These are phyloP conservation scores for Forsythia suspensa DNA, from an alignment of 257 asterid species.

Conservation along the genomic window DNA sequence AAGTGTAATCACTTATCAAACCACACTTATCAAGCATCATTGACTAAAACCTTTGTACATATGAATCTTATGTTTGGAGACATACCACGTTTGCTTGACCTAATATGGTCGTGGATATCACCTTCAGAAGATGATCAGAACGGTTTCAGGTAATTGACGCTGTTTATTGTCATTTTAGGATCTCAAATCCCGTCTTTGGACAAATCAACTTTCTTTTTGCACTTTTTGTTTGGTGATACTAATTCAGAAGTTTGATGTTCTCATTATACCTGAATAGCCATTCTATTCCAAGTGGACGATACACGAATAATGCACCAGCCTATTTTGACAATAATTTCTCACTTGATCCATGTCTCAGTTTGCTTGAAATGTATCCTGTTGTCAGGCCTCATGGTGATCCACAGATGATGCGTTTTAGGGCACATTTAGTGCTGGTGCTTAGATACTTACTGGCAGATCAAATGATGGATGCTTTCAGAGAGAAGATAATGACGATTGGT, in stretches of 20 bases:
- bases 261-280: not conserved
- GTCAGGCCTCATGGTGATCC: slow-evolving; percentile 99
- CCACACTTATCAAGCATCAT: not conserved
- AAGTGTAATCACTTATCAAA: too few relatives aligned
- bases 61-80: slow-evolving; percentile 95
- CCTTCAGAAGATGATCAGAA: slow-evolving; percentile 70
- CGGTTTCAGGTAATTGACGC: slow-evolving; percentile 61
- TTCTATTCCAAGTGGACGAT: slow-evolving; percentile 16
- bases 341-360: slow-evolving; percentile 9
- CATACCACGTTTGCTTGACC: slow-evolving; percentile 82
- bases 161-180: slow-evolving; percentile 11
- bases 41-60: slow-evolving; percentile 57
- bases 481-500: slow-evolving; percentile 87
- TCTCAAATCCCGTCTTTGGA: not conserved
- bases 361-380: slow-evolving; percentile 26
- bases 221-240: not conserved
- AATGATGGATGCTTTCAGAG: slow-evolving; percentile 75
- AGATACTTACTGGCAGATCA: slow-evolving; percentile 80
- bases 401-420: slow-evolving; percentile 99
- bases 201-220: not conserved
- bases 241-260: slow-evolving; percentile 13
- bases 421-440: slow-evolving; percentile 93
- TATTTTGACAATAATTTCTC: slow-evolving; percentile 4
- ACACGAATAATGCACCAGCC: slow-evolving; percentile 14
- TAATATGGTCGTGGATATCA: slow-evolving; percentile 93